Evolutionary conservation across 2,329 filamentous ascomycete species (phyloP), one percentile per base, ranked within the genome.

Genomic region (Botryosphaeria dothidea): DNA sequence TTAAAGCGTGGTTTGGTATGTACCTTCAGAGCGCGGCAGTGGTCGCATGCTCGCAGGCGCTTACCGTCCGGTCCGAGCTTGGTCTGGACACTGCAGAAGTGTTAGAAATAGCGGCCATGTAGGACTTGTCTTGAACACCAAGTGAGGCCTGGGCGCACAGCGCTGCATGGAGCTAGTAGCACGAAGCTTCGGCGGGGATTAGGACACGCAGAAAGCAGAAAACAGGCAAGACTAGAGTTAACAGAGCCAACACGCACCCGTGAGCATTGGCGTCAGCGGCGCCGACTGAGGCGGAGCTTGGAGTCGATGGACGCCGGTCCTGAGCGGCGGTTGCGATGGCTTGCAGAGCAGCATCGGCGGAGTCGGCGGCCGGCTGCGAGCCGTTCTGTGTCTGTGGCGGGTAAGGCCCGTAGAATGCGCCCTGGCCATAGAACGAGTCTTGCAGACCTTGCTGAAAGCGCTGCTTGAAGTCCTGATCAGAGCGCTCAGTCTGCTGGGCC

Each of bases 21-120:
- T 41, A 66, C 65, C 56, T 45, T 54, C 19, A 64, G 25, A 48
- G 68, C 62, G 34, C 57, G 66, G 56, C 65, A 68, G 48, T 70
- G 48, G 48, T 66, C 60, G 51, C 64, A 65, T 29, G 64, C 56
- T 17, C 64, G 46, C 15, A 62, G 38, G 11, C 64, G 54, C 29
- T 65, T 65, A 43, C 64, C 57, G 27, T 65, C 64, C 25, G 64
- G 62, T 23, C 62, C 62, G 23, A 65, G 62, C 62, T 65, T 65
- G n/a, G 52, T 49, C 29, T 58, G 62, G 11, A 27, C n/a, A 36
- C 62, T 60, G 62, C 52, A 36, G 34, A 21, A 1, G 11, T 21
- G 52, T 65, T 19, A 65, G 62, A 36, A 25, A 17, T 17, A 46
- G 23, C 23, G 13, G 29, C 4, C 23, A 25, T 8, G 15, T 52